Conservation (phyloP, 169 alveolate species). For the Plasmodium gaboni region DNA sequence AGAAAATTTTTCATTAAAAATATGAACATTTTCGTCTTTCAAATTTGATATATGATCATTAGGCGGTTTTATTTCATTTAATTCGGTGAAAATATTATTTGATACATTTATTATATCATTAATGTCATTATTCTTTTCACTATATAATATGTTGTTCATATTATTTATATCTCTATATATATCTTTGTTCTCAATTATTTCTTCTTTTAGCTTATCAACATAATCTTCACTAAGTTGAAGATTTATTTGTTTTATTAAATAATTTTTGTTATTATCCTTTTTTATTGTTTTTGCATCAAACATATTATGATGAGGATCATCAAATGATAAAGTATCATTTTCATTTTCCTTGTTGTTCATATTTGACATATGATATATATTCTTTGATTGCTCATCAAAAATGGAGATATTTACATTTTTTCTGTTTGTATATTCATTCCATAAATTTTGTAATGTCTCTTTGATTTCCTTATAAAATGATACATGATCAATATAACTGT, state of each 20-base stretch:
- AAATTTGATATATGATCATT: slow-evolving; percentile 1
- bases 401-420: slow-evolving; percentile 9
- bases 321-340: not conserved
- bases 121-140: not conserved
- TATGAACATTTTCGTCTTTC: not conserved
- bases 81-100: not conserved
- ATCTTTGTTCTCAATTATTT: not conserved
- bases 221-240: slow-evolving; percentile 31
- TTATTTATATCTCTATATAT: not conserved
- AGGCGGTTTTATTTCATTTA: not conserved
- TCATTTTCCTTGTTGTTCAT: not conserved
- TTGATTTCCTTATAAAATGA: slow-evolving; percentile 55
- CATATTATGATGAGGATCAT: slow-evolving; percentile 3
- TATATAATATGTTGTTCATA: not conserved
- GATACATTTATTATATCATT: not conserved
- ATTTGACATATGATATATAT: not conserved
- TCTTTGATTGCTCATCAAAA: not conserved
- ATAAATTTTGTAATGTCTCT: slow-evolving; percentile 5
- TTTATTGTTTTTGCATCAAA: not conserved
- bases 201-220: slow-evolving; percentile 34
- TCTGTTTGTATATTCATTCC: slow-evolving; percentile 20
- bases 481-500: slow-evolving; percentile 28
- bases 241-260: slow-evolving; percentile 12
- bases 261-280: not conserved
- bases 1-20: not conserved